Evolutionary conservation across 2,329 filamentous ascomycete species (phyloP), one percentile per base, ranked within the genome.

Genomic region (Xylaria sp.): DNA sequence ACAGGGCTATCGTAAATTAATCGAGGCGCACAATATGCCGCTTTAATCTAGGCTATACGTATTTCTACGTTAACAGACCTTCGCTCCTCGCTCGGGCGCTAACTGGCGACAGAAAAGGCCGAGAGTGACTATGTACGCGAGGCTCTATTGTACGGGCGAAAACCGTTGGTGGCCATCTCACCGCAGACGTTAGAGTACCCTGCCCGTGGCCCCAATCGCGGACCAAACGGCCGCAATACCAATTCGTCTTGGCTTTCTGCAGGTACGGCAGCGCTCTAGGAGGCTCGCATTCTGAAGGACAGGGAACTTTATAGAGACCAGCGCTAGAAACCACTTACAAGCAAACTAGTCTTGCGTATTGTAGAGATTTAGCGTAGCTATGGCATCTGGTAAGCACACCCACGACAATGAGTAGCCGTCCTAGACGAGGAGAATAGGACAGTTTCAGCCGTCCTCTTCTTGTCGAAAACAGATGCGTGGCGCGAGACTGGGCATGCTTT

Each of bases 71-170:
- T 89, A 0, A 88, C 88, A 48, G 82, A 81, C 12, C 90, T 85
- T 4, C 92, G 81, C 51, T 56, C 41, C 25, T 18, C 18, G 63
- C 89, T 89, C 62, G 85, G 83, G 5, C 86, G 82, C 71, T 90
- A 10, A 48, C 9, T 8, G n/a, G 7, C 15, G 13, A 15, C 0
- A 83, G 81, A 55, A 90, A 55, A 0, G 87, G 88, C 57, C 89
- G 81, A 3, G 89, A 88, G 2, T 88, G 88, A 65, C 86, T 89
- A 0, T 90, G 89, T 75, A 91, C 89, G 34, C 89, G 80, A 76
- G 92, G 89, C 78, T 92, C 89, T 28, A 92, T 75, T 0, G 89
- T 88, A 41, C 89, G 85, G 0, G 92, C 88, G 73, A 91, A 90
- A 90, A 0, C 89, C 89, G 72, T 90, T 89, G 74, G 87, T 90